Conservation (phyloP, 768 basidiomycete genomes). For the Lactarius tabidus region DNA sequence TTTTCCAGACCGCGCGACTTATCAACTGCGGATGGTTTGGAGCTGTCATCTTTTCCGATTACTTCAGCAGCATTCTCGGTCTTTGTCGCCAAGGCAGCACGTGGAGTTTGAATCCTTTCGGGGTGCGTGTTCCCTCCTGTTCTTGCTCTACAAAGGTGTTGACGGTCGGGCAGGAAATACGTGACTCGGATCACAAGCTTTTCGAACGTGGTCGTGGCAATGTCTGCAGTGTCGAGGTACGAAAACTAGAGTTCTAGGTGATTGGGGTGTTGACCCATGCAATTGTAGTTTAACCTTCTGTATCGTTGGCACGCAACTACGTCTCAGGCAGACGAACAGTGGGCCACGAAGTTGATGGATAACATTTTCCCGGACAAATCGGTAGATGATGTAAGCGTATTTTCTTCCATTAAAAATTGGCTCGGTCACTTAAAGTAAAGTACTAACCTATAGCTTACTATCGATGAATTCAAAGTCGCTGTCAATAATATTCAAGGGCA, state of each 20-base stretch:
- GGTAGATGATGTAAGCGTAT: conserved; percentile 36
- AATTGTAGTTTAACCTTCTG: conserved; percentile 68
- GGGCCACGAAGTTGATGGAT: conserved; percentile 50
- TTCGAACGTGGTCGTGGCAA: conserved; percentile 85
- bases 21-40: conserved; percentile 82
- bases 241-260: not conserved
- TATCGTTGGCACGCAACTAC: conserved; percentile 88
- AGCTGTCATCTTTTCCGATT: conserved; percentile 75
- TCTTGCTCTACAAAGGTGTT: not conserved
- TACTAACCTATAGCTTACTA: conserved; percentile 34
- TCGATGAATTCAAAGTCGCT: conserved; percentile 49
- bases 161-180: conserved; percentile 50
- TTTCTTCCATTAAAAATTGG: not conserved
- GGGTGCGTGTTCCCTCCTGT: conserved; percentile 37
- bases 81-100: conserved; percentile 66
- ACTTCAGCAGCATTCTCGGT: conserved; percentile 81
- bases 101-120: conserved; percentile 77
- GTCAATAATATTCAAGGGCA: conserved; percentile 37
- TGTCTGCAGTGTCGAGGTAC: conserved; percentile 75
- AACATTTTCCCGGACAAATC: conserved; percentile 52
- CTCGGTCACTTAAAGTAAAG: not conserved
- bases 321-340: conserved; percentile 64
- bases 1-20: conserved; percentile 80
- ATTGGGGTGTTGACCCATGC: not conserved
- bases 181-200: conserved; percentile 53